Base-by-base conservation (phyloP, 805 yeast species). In the baker's yeast (Saccharomyces cerevisiae) region DNA sequence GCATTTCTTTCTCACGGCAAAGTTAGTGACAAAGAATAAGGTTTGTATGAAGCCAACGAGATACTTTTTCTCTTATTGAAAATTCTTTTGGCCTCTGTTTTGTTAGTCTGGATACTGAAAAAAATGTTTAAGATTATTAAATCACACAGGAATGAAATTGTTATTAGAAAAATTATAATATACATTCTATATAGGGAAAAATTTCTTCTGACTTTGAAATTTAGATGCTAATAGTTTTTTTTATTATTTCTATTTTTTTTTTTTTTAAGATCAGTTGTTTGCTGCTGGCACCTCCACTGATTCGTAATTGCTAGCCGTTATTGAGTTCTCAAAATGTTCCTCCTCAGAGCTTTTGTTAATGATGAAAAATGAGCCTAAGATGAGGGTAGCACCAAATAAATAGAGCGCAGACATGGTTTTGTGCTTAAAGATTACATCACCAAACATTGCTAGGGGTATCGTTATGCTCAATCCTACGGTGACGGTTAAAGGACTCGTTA, bases 381-480 rank as follows among this genome's bases (percentile, higher is more conserved):
- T 96, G 50, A 90, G 73, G 2, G 71, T 62, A 1, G 98, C 98
- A 1, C 98, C 98, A 41, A 85, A 61, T 11, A 85, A 70, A 66
- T 94, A 94, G 53, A 82, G 65, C 46, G 76, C 60, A 17, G 88
- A 78, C 62, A 88, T 78, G 36, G 73, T 68, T 59, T 85, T 82
- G 32, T 80, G 81, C 65, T 87, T 85, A 59, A 90, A 73, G 5
- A 89, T 53, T 68, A 89, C 77, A 67, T 94, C 99, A 30, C 97
- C 96, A 31, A 89, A 69, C 88, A 94, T 87, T 0, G 97, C 96
- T 51, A 94, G 78, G 2, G 99, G 99, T 21, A 94, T 94, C 0
- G 98, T 92, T 56, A 91, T 81, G 22, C 96, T 85, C 30, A 94
- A 75, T 0, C 99, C 99, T 10, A 94, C 96, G 0, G 99, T 94